A percentile compares a stretch with the other conserved stretches of the same genome.
These are phyloP conservation scores for Saccharomyces hybrid DNA, from an alignment of 1,139 yeast species.

Conservation along the genomic window DNA sequence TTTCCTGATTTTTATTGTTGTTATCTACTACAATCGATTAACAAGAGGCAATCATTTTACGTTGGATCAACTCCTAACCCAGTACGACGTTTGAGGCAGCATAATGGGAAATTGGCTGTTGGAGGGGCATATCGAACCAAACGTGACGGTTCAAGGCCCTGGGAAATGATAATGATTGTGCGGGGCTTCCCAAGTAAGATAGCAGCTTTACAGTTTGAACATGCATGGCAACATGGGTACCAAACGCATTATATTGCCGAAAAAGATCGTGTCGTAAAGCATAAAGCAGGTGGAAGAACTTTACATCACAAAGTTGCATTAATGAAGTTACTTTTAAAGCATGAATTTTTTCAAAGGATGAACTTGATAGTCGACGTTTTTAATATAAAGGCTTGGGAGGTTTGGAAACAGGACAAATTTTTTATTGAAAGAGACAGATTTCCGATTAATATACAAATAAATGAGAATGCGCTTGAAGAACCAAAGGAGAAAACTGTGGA, in stretches of 20 bases:
- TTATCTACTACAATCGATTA: conserved; percentile 53
- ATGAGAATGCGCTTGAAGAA: conserved; percentile 10
- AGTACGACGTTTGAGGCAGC: conserved; percentile 59
- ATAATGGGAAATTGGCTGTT: conserved; percentile 56
- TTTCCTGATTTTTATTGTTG: conserved; percentile 48
- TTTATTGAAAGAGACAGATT: conserved; percentile 7
- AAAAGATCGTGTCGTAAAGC: conserved; percentile 28
- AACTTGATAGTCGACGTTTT: conserved; percentile 39
- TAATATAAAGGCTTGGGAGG: conserved; percentile 27
- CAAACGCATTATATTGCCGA: conserved; percentile 52
- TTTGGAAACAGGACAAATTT: conserved; percentile 27
- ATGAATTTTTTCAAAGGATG: conserved; percentile 39
- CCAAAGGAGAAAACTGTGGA: conserved; percentile 14
- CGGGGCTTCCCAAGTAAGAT: conserved; percentile 68
- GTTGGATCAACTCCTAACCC: conserved; percentile 80
- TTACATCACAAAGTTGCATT: conserved; percentile 48
- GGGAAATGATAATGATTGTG: conserved; percentile 60
- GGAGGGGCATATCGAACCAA: conserved; percentile 70
- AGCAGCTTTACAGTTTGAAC: conserved; percentile 62
- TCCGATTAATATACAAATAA: conserved; percentile 2
- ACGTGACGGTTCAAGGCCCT: conserved; percentile 52
- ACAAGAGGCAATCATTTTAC: conserved; percentile 51
- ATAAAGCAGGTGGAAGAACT: conserved; percentile 34
- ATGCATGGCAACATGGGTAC: conserved; percentile 72
- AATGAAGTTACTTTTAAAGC: conserved; percentile 39